Evolutionary conservation across 148 eudicot species (phyloP).

Genomic region (Arbutus unedo): DNA sequence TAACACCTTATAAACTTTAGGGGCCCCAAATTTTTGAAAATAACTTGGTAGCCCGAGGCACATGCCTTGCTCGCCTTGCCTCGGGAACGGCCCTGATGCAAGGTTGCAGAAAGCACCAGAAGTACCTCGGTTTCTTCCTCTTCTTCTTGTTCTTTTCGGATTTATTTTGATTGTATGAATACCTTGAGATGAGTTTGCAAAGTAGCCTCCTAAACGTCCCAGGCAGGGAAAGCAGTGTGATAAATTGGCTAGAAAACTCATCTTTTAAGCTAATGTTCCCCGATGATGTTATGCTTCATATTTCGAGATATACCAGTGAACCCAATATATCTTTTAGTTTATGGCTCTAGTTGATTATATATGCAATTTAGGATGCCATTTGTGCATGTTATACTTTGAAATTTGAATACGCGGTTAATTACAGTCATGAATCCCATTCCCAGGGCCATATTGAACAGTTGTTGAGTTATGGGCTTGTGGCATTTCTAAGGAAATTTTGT

Average conservation of each 20-base stretch:
- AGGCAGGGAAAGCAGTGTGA: no score
- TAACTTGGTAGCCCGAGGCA: no score
- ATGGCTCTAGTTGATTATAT: not conserved
- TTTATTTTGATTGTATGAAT: not conserved
- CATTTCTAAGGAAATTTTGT: not conserved
- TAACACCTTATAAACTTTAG: no score
- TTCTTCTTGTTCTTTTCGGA: not conserved
- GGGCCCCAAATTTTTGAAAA: no score
- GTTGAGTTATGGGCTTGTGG: not conserved
- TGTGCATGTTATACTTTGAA: not conserved
- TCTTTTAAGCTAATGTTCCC: not conserved
- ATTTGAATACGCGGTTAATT: not conserved
- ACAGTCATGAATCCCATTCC: not conserved
- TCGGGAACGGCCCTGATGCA: no score
- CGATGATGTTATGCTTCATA: not conserved
- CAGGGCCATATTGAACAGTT: not conserved
- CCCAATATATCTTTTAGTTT: not conserved
- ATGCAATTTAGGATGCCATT: not conserved
- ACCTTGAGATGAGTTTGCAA: not conserved
- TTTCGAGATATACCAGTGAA: not conserved
- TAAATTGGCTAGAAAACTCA: not conserved
- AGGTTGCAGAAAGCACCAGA: not conserved
- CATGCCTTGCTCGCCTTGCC: no score
- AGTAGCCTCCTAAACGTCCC: not conserved
- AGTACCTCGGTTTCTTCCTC: not conserved